Evolutionary conservation across 1,284 basidiomycete genomes (phyloP), one percentile per base, ranked within the genome.

Genomic region (Apiotrichum brassicae): DNA sequence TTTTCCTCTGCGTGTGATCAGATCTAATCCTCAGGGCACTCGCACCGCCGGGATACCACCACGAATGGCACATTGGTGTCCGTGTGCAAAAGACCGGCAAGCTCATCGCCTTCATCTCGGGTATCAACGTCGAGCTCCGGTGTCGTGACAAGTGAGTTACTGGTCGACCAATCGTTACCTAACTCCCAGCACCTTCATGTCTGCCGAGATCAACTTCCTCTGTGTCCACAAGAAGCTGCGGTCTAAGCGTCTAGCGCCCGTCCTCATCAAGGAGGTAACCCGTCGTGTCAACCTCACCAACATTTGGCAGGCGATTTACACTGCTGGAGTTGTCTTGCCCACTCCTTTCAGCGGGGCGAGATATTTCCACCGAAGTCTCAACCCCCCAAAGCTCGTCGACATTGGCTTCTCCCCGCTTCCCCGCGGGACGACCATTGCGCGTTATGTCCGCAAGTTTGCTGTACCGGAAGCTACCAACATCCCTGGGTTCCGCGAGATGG

Each of bases 31-130:
- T 61, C 57, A 94, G 91, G 92, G 93, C 92, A 9, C 77, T 98
- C 34, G 88, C 84, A 60, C 91, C 94, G 46, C 95, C 95, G 12
- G 93, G 92, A 4, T 98, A 91, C 72, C 75, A 82, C 63, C 84
- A 85, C 61, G 87, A 93, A 63, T 97, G 95, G 94, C 93, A 97
- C 69, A 76, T 98, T 48, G 95, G 93, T 37, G 92, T 99, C 8
- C 84, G 94, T 18, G 93, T 97, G 6, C 80, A 81, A 24, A 84
- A 87, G 20, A 90, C 85, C 61, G 83, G 86, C 73, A 97, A 94
- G 72, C 80, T 99, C 1, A 88, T 99, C n/a, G 95, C 87, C 0
- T 99, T 98, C 72, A 97, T 99, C 62, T 86, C 89, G n/a, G 95
- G 89, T 36, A 84, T 98, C 39, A 92, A 93, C 6, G 78, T 95